Evolutionary conservation across 106 monocot genomes (phyloP).

Genomic region (Dendrobium officinale): DNA sequence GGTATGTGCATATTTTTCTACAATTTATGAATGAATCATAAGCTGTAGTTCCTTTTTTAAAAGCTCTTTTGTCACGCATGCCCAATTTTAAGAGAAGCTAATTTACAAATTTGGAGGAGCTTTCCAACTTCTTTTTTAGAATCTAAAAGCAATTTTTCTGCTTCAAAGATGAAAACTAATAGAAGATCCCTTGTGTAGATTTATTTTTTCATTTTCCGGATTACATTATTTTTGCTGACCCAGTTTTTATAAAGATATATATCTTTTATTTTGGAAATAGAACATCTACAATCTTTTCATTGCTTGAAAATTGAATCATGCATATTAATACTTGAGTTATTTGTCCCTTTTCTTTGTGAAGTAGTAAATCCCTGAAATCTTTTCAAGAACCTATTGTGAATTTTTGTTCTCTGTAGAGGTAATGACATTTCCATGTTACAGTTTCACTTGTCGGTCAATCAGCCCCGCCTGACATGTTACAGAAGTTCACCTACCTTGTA

Average conservation of each 20-base stretch:
- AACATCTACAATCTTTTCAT: not conserved
- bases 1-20: too few species aligned
- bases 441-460: constrained; percentile 35
- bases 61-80: too few species aligned
- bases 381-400: not conserved
- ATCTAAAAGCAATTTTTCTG: too few species aligned
- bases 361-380: not conserved
- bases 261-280: not conserved
- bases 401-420: not conserved
- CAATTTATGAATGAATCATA: too few species aligned
- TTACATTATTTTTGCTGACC: not conserved
- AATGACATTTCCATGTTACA: not conserved
- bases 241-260: not conserved
- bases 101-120: too few species aligned
- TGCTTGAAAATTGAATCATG: not conserved
- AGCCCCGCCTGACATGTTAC: constrained; percentile 91
- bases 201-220: not conserved
- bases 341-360: too few species aligned
- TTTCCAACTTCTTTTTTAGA: too few species aligned
- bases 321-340: too few species aligned
- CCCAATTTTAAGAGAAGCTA: too few species aligned
- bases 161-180: too few species aligned
- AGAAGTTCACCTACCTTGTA: constrained; percentile 87
- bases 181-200: not conserved
- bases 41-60: too few species aligned